These are phyloP conservation scores for Pseudomonodictys pantanalensis DNA, from an alignment of 495 filamentous ascomycete species.

Conservation along the genomic window DNA sequence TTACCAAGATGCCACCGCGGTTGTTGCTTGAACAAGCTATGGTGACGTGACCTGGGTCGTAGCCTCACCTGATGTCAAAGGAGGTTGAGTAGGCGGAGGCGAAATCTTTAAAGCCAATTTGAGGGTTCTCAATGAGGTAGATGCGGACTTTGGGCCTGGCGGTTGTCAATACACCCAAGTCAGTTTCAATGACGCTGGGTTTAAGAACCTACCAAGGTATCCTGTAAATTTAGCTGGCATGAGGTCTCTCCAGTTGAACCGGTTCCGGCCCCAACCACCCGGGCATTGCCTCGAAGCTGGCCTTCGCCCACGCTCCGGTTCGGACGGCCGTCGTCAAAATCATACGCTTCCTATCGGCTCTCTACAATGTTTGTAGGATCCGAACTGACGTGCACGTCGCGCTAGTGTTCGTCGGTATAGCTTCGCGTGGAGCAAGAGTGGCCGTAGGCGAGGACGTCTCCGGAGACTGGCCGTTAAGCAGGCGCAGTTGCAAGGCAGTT, in stretches of 20 bases:
- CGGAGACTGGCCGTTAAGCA: conserved; percentile 1
- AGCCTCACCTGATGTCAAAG: conserved; percentile 10
- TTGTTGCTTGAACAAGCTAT: conserved; percentile 1
- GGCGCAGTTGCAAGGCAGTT: conserved; percentile 17
- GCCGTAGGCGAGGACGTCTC: not conserved
- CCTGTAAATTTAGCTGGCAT: conserved; percentile 20
- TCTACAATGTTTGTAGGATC: conserved; percentile 24
- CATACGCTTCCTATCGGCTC: conserved; percentile 6
- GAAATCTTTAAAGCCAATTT: conserved; percentile 15
- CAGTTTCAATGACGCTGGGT: not conserved
- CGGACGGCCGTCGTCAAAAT: conserved; percentile 7
- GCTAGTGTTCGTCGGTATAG: conserved; percentile 14
- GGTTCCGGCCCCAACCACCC: conserved; percentile 13
- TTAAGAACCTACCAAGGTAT: conserved; percentile 8
- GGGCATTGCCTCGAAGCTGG: conserved; percentile 16
- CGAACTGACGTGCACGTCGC: conserved; percentile 15
- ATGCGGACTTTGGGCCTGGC: conserved; percentile 12
- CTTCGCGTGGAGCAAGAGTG: conserved; percentile 8
- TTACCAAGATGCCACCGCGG: conserved; percentile 13
- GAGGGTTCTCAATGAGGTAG: conserved; percentile 17
- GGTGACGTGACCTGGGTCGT: conserved; percentile 18
- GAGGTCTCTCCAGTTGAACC: conserved; percentile 7
- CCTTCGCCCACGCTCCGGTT: conserved; percentile 16
- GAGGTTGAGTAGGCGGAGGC: conserved; percentile 18
- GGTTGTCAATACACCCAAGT: not conserved